phyloP scores from a whole-genome alignment of 495 filamentous ascomycete genomes.

The Podospora pseudopauciseta region DNA sequence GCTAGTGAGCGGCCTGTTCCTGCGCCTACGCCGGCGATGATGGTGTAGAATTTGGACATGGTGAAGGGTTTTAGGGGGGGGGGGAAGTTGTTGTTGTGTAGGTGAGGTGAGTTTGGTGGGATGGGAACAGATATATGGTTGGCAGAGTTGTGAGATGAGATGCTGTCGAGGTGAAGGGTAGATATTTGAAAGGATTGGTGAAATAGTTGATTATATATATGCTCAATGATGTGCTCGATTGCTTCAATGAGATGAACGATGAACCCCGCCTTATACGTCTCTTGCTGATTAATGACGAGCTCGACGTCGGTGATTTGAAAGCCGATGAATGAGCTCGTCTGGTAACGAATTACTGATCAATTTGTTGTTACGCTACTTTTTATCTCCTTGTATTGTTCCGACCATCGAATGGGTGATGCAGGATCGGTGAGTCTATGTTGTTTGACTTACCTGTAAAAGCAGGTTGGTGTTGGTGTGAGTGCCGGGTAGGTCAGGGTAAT shows the following conservation, averaged over 20 bases:
- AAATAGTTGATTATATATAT: not conserved
- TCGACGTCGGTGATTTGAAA: not conserved
- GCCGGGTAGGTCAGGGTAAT: not conserved
- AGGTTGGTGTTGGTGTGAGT: too few relatives aligned
- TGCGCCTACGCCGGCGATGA: slow-evolving; percentile 71
- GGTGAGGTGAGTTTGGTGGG: not conserved
- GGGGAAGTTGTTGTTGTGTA: not conserved
- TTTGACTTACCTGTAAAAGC: not conserved
- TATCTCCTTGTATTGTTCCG: not conserved
- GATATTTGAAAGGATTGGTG: not conserved
- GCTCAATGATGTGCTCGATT: slow-evolving; percentile 13
- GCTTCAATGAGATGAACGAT: slow-evolving; percentile 12
- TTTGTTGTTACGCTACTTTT: not conserved
- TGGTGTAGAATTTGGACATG: slow-evolving; percentile 54
- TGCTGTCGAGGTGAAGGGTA: not conserved
- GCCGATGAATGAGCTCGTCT: not conserved
- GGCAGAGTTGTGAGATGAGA: too few relatives aligned
- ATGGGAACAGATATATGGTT: too few relatives aligned
- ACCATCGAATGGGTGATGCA: not conserved
- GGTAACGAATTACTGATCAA: not conserved
- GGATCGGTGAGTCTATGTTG: not conserved
- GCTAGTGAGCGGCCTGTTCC: slow-evolving; percentile 63
- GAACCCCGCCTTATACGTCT: slow-evolving; percentile 12
- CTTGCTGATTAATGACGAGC: slow-evolving; percentile 17
- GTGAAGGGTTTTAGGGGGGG: not conserved